Conservation (phyloP, 768 basidiomycete genomes). For the Trametes villosa region DNA sequence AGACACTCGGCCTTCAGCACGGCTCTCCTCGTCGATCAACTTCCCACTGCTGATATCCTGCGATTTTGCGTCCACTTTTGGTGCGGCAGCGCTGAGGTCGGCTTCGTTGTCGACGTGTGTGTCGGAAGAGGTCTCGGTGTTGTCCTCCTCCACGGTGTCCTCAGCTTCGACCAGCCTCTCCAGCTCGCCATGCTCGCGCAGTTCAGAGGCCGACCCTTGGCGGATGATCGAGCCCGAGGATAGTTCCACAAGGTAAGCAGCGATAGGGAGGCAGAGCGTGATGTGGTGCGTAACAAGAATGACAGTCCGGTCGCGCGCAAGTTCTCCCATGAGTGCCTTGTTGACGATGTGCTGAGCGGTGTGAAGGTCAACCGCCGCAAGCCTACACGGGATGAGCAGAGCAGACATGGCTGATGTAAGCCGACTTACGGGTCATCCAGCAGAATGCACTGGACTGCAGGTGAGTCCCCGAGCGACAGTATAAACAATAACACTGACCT, state of each 20-base stretch:
- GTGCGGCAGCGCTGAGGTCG: conserved; percentile 26
- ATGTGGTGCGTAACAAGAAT: conserved; percentile 87
- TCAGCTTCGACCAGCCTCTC: conserved; percentile 47
- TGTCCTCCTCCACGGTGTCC: conserved; percentile 25
- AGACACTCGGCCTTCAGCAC: conserved; percentile 70
- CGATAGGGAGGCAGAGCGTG: conserved; percentile 67
- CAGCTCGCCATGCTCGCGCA: conserved; percentile 48
- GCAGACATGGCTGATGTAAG: conserved; percentile 17
- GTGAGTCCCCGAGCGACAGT: neutral
- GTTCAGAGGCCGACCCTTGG: conserved; percentile 54
- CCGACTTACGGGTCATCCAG: conserved; percentile 73
- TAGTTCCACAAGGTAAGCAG: conserved; percentile 70
- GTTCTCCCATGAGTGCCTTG: conserved; percentile 62
- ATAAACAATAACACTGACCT: conserved; percentile 38
- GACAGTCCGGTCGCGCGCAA: conserved; percentile 70
- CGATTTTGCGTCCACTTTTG: neutral
- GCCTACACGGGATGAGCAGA: conserved; percentile 35
- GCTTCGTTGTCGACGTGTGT: conserved; percentile 41
- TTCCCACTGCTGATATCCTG: conserved; percentile 47
- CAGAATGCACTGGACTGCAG: conserved; percentile 50
- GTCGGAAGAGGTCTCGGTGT: conserved; percentile 17
- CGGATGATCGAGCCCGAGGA: conserved; percentile 51
- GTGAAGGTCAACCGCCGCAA: conserved; percentile 79
- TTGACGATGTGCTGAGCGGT: conserved; percentile 72
- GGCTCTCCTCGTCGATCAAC: conserved; percentile 62